Base-by-base conservation (phyloP, 208 protist genomes). In the Porcisia deanei region DNA sequence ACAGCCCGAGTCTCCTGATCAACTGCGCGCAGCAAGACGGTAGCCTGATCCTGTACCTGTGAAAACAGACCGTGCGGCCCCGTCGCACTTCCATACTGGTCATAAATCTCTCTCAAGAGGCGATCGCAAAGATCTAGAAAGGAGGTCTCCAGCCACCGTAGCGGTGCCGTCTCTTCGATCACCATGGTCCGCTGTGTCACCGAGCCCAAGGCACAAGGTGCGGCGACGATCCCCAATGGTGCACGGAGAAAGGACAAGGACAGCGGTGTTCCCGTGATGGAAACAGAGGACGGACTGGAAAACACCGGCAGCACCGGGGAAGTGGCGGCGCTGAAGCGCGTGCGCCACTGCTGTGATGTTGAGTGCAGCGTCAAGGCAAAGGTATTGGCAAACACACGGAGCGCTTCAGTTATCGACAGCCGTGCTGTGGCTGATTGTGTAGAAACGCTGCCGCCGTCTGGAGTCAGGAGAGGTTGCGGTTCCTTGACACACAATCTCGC, bases 341-440 rank as follows among this genome's bases (percentile, higher is more conserved):
- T 37, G 52, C 73, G 78, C 55, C 59, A 71, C 34, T 53, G 66
- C 52, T 45, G 70, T 25, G 57, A 25, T 39, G 72, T 57, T 7
- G 25, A 53, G 60, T 86, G 78, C 63, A 82, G 70, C 3, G 82
- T 86, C 39, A 78, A 43, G 22, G 71, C 77, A 53, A 86, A 86
- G 10, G 64, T 53, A 20, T 80, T 52, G 3, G 82, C 82, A 34
- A 86, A 82, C 1, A 73, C 18, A 12, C 52, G 58, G n/a, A 77
- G 47, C 20, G 78, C 63, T 37, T 73, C 71, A 4, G 66, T 39
- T 22, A 49, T 8, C 16, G 74, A 58, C 52, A 79, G 49, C 53
- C 37, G 69, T 10, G 20, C 1, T 16, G 55, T 14, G 25, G 54
- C 68, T 14, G 55, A 53, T 57, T 39, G 66, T 30, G 47, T 12